phyloP scores from a whole-genome alignment of 202 grass and related monocot genomes.

The Schoenoplectus tabernaemontani region DNA sequence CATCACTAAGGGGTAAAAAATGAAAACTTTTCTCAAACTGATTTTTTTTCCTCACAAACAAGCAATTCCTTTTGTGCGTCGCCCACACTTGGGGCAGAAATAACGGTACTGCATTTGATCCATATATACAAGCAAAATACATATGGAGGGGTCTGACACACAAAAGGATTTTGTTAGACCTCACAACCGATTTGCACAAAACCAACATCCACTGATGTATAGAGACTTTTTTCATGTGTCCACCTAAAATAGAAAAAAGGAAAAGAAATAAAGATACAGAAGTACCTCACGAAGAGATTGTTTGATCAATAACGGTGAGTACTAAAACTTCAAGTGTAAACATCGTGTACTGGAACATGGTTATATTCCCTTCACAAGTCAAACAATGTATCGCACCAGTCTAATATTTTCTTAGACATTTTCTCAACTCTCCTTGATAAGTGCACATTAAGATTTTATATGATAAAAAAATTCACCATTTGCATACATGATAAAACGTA shows the following conservation, averaged over 20 bases:
- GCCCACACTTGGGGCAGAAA: background rate
- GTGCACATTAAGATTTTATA: background rate
- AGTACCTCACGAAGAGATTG: background rate
- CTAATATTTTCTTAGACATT: background rate
- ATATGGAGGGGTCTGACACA: slow-evolving; percentile 22
- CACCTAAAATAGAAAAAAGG: background rate
- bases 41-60: slow-evolving; percentile 19
- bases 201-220: background rate
- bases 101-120: background rate
- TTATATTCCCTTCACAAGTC: background rate
- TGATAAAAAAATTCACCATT: background rate
- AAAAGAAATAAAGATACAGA: background rate
- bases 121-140: slow-evolving; percentile 33
- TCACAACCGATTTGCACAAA: slow-evolving; percentile 12
- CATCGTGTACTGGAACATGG: background rate
- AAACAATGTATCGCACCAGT: background rate
- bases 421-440: background rate
- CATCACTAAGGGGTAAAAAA: slow-evolving; percentile 12
- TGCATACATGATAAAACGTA: background rate
- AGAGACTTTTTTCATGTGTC: slow-evolving; percentile 2
- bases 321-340: background rate
- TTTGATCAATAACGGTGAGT: background rate
- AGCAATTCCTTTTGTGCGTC: slow-evolving; percentile 9
- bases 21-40: slow-evolving; percentile 7
- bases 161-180: background rate